Base-by-base conservation (phyloP, 1,284 basidiomycete genomes). In the Vanrija humicola region DNA sequence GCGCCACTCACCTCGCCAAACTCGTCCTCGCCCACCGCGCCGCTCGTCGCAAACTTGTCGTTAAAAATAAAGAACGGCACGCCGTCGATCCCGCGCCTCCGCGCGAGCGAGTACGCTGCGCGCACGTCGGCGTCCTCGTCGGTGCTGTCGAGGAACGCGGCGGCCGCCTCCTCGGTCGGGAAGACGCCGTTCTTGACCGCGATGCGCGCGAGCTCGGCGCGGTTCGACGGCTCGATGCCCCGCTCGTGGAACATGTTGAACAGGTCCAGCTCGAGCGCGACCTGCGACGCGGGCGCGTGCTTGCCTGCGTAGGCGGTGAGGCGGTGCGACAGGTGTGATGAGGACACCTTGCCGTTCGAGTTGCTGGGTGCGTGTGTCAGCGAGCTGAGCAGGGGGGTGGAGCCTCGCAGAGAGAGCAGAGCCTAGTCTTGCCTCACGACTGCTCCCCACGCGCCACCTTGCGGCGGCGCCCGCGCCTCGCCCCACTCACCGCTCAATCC, bases 1-100 rank as follows among this genome's bases (percentile, higher is more conserved):
- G 9, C 2, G 15, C 1, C 3, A 68, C 70, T 63, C 52, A 80
- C 76, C 19, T 77, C 70, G 53, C 76, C 67, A 66, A 81, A 81
- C 48, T 77, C 74, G 19, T 79, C 78, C 16, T 76, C 71, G 38
- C 78, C 78, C 63, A 79, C 75, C 6, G 78, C 79, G 7, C 77
- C 77, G 14, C 66, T 70, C 15, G 74, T 68, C 10, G 72, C 77
- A 49, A 71, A 77, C 56, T 72, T 75, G 46, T 68, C 68, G 49
- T 77, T 65, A 45, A 77, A 69, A 12, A 76, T 70, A 40, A 78
- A 77, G 69, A 79, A 80, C 5, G 79, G 78, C 0, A 80, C 78
- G n/a, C 78, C 78, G 1, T 70, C 71, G 44, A 80, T 76, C 6
- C 78, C 77, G 43, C 72, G 56, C 18, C 57, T 55, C 47, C 68